Evolutionary conservation across 139 green algal species (phyloP).

Genomic region (Chlorokybus atmophyticus): DNA sequence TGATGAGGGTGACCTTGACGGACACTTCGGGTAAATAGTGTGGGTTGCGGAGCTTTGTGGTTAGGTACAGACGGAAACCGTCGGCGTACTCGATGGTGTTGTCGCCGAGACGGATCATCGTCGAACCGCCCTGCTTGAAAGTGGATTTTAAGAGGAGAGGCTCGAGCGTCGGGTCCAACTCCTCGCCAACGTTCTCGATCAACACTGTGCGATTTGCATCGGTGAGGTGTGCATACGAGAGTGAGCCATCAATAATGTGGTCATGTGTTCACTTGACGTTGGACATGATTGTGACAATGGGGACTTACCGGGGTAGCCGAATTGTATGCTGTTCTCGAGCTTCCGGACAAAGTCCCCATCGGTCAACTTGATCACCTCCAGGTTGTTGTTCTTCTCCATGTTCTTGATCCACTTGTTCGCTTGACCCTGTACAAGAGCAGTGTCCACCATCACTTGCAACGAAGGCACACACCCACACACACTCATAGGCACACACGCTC

Average conservation of each 20-base stretch:
- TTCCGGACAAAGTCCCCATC: constrained; percentile 59
- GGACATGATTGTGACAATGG: too few species aligned
- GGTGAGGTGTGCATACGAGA: too few species aligned
- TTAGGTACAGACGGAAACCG: constrained; percentile 76
- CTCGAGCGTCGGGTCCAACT: constrained; percentile 63
- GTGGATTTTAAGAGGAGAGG: constrained; percentile 56
- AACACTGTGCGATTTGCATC: too few species aligned
- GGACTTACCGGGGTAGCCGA: constrained; percentile 65
- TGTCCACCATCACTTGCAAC: too few species aligned
- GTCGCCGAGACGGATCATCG: constrained; percentile 58
- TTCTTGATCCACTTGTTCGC: constrained; percentile 70
- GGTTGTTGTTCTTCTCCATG: constrained; percentile 54
- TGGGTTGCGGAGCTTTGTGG: constrained; percentile 72
- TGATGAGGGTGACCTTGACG: constrained; percentile 69
- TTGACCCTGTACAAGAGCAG: too few species aligned
- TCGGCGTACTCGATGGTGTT: constrained; percentile 56
- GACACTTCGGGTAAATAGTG: constrained; percentile 67
- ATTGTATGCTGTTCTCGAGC: constrained; percentile 66
- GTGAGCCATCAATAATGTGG: too few species aligned
- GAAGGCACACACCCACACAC: too few species aligned
- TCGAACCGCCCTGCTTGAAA: constrained; percentile 52
- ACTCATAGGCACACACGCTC: not conserved
- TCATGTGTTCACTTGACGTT: too few species aligned
- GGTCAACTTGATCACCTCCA: constrained; percentile 62
- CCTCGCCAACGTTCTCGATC: constrained; percentile 67